Conservation (phyloP, 768 basidiomycete genomes). For the Coprinopsis marcescibilis region DNA sequence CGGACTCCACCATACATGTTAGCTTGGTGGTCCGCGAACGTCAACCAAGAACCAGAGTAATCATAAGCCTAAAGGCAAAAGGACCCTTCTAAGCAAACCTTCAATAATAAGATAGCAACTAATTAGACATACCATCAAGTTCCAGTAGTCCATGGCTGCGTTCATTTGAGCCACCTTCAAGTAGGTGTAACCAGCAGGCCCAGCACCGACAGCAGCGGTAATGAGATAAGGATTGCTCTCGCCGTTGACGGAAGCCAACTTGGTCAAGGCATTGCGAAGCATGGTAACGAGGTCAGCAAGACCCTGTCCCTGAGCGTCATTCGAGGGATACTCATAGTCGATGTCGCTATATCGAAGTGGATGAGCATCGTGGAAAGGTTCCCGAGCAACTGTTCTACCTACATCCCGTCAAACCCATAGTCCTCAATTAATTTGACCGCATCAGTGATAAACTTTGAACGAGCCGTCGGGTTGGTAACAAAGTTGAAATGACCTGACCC, state of each 20-base stretch:
- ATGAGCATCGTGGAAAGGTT: neutral
- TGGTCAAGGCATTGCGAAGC: slow-evolving; percentile 57
- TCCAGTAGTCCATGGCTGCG: slow-evolving; percentile 66
- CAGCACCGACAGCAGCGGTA: slow-evolving; percentile 61
- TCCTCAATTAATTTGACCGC: slow-evolving; percentile 64
- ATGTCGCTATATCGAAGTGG: slow-evolving; percentile 41
- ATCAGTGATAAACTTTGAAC: slow-evolving; percentile 51
- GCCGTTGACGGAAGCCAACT: slow-evolving; percentile 52
- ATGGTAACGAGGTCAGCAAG: slow-evolving; percentile 61
- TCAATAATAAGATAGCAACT: neutral
- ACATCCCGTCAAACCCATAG: slow-evolving; percentile 80
- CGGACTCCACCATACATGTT: slow-evolving; percentile 63
- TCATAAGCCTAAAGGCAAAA: slow-evolving; percentile 51
- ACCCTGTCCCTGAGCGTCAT: slow-evolving; percentile 52
- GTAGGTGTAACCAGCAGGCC: slow-evolving; percentile 50
- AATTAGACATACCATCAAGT: slow-evolving; percentile 56
- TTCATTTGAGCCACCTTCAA: slow-evolving; percentile 62
- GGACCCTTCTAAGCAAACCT: neutral
- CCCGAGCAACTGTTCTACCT: slow-evolving; percentile 15
- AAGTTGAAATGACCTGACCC: slow-evolving; percentile 57
- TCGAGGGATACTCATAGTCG: slow-evolving; percentile 75
- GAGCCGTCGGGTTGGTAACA: slow-evolving; percentile 43
- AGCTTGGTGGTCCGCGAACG: slow-evolving; percentile 48
- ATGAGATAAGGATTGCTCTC: slow-evolving; percentile 56
- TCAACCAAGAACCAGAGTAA: slow-evolving; percentile 75